phyloP scores from a whole-genome alignment of 108 stramenopile genomes.

The Cyclostephanos tholiformis region DNA sequence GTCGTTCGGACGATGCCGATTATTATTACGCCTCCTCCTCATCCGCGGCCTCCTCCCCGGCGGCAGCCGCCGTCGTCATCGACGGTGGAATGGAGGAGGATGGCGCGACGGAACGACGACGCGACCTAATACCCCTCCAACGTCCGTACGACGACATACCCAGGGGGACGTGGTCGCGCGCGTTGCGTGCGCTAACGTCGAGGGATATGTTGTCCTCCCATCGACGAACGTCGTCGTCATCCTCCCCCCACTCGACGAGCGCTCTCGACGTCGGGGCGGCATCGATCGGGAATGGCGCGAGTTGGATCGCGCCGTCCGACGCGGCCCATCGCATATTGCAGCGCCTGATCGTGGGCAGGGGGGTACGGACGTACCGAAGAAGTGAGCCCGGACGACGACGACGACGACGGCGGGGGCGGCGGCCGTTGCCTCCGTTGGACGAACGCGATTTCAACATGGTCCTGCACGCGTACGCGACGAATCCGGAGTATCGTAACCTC shows the following conservation, averaged over 20 bases:
- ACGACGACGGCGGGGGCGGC: not conserved
- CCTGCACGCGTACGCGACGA: constrained; percentile 58
- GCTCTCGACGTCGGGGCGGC: too few relatives aligned
- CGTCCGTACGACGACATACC: constrained; percentile 59
- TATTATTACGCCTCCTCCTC: too few relatives aligned
- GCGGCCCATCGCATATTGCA: constrained; percentile 75
- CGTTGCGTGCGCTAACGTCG: constrained; percentile 61
- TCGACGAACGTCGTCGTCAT: too few relatives aligned
- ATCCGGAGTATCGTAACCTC: constrained; percentile 53
- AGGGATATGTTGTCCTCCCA: constrained; percentile 21
- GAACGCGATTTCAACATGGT: constrained; percentile 84
- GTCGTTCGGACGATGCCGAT: too few relatives aligned
- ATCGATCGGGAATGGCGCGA: not conserved
- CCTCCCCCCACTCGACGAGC: constrained; percentile 18
- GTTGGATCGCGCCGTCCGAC: constrained; percentile 42
- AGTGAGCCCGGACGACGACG: not conserved
- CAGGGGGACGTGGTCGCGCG: constrained; percentile 50
- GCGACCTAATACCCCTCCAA: constrained; percentile 17
- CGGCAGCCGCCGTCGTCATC: too few relatives aligned
- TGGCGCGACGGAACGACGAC: not conserved
- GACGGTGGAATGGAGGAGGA: too few relatives aligned
- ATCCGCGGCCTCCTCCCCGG: too few relatives aligned
- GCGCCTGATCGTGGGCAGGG: constrained; percentile 66
- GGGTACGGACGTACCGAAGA: constrained; percentile 45
- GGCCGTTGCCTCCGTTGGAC: constrained; percentile 27